A percentile compares a stretch with the other conserved stretches of the same genome.
Evolutionary conservation across 2,329 filamentous ascomycete species (phyloP).

Genomic region (Bretziella fagacearum): DNA sequence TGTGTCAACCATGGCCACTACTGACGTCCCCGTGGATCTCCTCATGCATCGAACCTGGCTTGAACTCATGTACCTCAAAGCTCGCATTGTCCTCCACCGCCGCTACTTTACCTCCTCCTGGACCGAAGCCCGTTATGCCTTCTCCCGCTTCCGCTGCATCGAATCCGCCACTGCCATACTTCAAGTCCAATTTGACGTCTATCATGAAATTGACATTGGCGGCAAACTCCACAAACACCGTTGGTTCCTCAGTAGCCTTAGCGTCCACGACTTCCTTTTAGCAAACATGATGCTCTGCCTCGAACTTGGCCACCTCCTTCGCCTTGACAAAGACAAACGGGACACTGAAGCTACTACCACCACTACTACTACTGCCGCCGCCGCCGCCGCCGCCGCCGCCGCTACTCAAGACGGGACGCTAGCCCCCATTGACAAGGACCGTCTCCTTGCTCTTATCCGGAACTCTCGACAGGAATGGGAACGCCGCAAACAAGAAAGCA

Average conservation of each 20-base stretch:
- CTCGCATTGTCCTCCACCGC: constrained; percentile 33
- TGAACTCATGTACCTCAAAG: constrained; percentile 32
- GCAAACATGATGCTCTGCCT: constrained; percentile 31
- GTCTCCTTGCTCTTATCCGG: constrained; percentile 19
- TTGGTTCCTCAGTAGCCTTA: constrained; percentile 28
- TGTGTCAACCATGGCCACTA: constrained; percentile 25
- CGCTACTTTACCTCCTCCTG: constrained; percentile 20
- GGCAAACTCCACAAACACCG: constrained; percentile 25
- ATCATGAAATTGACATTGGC: constrained; percentile 25
- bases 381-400: not conserved
- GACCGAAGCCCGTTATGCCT: constrained; percentile 22
- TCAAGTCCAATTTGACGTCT: constrained; percentile 26
- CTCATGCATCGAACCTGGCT: constrained; percentile 33
- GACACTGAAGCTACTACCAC: not conserved
- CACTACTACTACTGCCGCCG: not conserved
- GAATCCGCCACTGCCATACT: constrained; percentile 29
- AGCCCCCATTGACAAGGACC: constrained; percentile 18
- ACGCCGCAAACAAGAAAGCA: constrained; percentile 17
- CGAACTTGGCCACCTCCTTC: constrained; percentile 19
- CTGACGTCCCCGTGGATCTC: constrained; percentile 27
- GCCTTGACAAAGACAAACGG: constrained; percentile 8
- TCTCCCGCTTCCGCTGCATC: constrained; percentile 27
- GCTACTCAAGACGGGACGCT: constrained; percentile 1
- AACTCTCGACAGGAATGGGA: constrained; percentile 20
- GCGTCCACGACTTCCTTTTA: constrained; percentile 30